phyloP scores from a whole-genome alignment of 1,139 yeast genomes.

The Hansenula sp. region DNA sequence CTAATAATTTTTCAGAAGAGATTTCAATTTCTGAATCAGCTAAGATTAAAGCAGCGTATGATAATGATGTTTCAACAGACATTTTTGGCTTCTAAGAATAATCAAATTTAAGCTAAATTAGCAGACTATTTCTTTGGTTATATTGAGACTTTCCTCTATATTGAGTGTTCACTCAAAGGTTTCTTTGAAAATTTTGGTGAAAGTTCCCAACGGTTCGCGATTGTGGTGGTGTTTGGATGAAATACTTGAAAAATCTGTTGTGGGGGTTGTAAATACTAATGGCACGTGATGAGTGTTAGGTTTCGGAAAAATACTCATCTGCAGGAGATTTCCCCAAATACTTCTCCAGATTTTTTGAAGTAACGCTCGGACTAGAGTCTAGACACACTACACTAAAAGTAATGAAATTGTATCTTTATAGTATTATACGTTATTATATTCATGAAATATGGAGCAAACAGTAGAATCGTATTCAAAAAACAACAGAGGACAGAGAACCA shows the following conservation, averaged over 20 bases:
- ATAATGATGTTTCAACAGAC: conserved; percentile 81
- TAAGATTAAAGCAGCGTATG: conserved; percentile 86
- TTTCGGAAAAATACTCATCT: not conserved
- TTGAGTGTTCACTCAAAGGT: not conserved
- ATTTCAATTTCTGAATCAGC: conserved; percentile 82
- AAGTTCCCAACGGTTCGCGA: not conserved
- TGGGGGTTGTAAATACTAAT: too few relatives aligned
- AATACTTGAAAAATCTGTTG: not conserved
- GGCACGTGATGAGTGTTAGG: not conserved
- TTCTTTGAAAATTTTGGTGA: conserved; percentile 1
- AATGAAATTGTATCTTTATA: too few relatives aligned
- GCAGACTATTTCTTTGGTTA: conserved; percentile 64
- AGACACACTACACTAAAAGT: too few relatives aligned
- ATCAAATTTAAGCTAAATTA: conserved; percentile 47
- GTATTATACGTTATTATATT: too few relatives aligned
- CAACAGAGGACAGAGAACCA: not conserved
- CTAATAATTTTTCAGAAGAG: conserved; percentile 69
- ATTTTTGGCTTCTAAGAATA: conserved; percentile 46
- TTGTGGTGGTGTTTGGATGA: not conserved
- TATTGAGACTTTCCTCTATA: not conserved
- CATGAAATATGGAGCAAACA: too few relatives aligned
- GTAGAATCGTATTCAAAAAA: too few relatives aligned
- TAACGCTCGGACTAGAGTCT: too few relatives aligned
- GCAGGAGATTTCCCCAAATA: not conserved
- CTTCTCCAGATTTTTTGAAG: not conserved